These are phyloP conservation scores for Salvia hispanica DNA, from an alignment of 257 asterid species.

Conservation along the genomic window DNA sequence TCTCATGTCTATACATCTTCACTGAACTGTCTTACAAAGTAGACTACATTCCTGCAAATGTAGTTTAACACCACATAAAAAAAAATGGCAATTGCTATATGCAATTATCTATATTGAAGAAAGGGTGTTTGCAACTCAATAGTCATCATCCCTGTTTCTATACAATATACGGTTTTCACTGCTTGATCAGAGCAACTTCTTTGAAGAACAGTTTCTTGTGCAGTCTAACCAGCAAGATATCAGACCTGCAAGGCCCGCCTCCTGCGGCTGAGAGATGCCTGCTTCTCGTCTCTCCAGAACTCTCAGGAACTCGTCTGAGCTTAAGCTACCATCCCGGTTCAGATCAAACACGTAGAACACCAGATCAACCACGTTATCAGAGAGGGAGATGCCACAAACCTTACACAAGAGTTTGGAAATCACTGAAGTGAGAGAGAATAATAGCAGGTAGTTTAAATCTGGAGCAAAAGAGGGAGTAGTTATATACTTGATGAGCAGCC, in stretches of 20 bases:
- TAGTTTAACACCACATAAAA: conserved; percentile 25
- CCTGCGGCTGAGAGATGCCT: conserved; percentile 46
- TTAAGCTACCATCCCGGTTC: conserved; percentile 70
- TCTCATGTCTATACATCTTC: conserved; percentile 14
- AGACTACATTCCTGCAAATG: conserved; percentile 9
- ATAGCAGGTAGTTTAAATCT: not conserved
- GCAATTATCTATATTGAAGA: conserved; percentile 15
- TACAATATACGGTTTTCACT: not conserved
- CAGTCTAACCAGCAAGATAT: conserved; percentile 65
- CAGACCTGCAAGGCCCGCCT: conserved; percentile 51
- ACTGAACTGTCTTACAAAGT: conserved; percentile 10
- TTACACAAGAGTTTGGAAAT: conserved; percentile 26
- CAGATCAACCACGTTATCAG: conserved; percentile 65
- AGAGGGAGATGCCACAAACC: conserved; percentile 84
- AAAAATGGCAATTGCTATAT: conserved; percentile 14
- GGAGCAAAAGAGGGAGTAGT: conserved; percentile 8
- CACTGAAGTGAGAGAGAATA: conserved; percentile 6
- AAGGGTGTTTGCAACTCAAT: not conserved
- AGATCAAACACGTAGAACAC: conserved; percentile 71
- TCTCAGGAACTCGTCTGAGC: conserved; percentile 78
- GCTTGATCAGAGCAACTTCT: conserved; percentile 30
- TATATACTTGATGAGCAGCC: conserved; percentile 69
- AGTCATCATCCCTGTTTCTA: not conserved
- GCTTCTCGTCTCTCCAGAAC: conserved; percentile 65
- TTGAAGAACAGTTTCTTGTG: conserved; percentile 48